phyloP scores from a whole-genome alignment of 257 asterid species.

The Gynochthodes officinalis region DNA sequence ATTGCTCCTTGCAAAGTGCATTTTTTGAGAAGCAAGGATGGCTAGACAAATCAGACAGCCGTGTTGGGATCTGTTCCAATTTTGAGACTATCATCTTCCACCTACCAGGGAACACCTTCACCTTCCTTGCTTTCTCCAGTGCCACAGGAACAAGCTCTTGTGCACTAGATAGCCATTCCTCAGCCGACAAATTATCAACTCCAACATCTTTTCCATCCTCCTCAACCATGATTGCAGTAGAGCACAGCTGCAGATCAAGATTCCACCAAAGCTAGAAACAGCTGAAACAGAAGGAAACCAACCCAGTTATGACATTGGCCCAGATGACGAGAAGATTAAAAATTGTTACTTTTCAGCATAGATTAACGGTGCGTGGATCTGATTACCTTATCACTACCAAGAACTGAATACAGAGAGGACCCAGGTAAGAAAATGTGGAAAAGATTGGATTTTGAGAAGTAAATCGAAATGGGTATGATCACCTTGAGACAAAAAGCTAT shows the following conservation, averaged over 20 bases:
- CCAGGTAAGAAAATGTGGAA: background rate
- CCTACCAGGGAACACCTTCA: slow-evolving; percentile 62
- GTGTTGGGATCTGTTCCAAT: slow-evolving; percentile 58
- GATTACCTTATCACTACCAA: background rate
- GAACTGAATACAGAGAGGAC: background rate
- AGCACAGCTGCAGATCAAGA: slow-evolving; percentile 18
- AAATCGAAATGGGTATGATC: slow-evolving; percentile 9
- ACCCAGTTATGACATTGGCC: slow-evolving; percentile 10
- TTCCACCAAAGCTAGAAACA: slow-evolving; percentile 28
- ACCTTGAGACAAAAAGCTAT: slow-evolving; percentile 21
- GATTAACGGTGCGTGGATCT: background rate
- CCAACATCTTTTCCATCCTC: slow-evolving; percentile 35
- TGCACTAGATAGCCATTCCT: slow-evolving; percentile 71
- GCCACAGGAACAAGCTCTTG: slow-evolving; percentile 76
- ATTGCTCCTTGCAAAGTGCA: slow-evolving; percentile 78
- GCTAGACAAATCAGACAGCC: slow-evolving; percentile 77
- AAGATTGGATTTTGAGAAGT: slow-evolving; percentile 1
- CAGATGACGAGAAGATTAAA: background rate
- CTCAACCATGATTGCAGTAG: slow-evolving; percentile 52
- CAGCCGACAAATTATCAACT: slow-evolving; percentile 45
- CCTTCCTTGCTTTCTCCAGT: slow-evolving; percentile 58
- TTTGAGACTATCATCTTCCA: slow-evolving; percentile 81
- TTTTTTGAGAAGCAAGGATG: slow-evolving; percentile 91
- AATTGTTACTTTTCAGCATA: background rate
- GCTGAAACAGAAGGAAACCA: slow-evolving; percentile 31